These are phyloP conservation scores for Pichia sp. DNA, from an alignment of 1,139 yeast genomes.

Conservation along the genomic window DNA sequence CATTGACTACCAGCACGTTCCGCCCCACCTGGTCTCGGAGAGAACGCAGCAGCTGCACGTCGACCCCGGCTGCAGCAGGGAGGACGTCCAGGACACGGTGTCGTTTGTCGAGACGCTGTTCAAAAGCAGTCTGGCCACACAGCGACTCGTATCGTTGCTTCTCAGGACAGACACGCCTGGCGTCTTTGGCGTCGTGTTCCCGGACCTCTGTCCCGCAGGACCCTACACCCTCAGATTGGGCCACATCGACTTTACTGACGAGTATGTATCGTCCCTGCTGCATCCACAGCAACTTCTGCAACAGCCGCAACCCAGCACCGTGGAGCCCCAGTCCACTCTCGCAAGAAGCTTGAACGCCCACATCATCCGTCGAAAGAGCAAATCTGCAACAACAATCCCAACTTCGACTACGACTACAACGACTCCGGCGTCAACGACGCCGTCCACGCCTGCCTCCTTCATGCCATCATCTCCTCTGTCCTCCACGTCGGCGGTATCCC, in stretches of 20 bases:
- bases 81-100: background rate
- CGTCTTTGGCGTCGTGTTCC: slow-evolving; percentile 2
- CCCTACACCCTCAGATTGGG: background rate
- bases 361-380: slow-evolving; percentile 2
- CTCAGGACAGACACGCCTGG: background rate
- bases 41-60: background rate
- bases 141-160: background rate
- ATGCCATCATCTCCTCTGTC: background rate
- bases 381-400: background rate
- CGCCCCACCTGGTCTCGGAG: background rate
- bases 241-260: background rate
- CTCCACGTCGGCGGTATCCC: background rate
- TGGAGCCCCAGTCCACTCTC: slow-evolving; percentile 5
- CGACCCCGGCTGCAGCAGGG: background rate
- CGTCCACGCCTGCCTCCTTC: background rate
- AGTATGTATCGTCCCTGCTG: background rate
- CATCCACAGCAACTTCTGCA: background rate
- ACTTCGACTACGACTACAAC: background rate
- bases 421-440: background rate
- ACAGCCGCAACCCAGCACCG: background rate
- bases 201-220: background rate
- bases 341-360: slow-evolving; percentile 4
- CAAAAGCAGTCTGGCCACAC: background rate
- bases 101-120: background rate
- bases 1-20: slow-evolving; percentile 1